phyloP scores from a whole-genome alignment of 768 basidiomycete species.

The Trametes cinnabarina region DNA sequence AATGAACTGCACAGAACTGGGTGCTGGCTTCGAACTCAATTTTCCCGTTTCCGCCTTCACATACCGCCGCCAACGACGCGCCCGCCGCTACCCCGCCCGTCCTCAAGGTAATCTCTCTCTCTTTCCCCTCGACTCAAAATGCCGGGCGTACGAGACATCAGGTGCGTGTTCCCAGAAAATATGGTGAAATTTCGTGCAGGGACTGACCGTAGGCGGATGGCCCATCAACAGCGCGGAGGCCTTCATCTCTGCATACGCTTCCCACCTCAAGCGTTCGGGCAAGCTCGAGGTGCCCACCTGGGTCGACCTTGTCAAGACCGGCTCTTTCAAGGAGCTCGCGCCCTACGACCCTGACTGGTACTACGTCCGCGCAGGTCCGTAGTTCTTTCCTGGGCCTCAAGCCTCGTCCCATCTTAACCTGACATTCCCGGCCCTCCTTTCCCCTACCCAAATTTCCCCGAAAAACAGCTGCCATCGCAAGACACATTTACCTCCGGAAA shows the following conservation, averaged over 20 bases:
- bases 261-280: conserved; percentile 96
- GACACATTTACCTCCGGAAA: conserved; percentile 99
- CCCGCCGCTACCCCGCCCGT: conserved; percentile 43
- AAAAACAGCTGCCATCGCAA: conserved; percentile 82
- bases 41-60: conserved; percentile 25
- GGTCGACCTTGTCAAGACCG: conserved; percentile 99
- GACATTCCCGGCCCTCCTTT: background rate
- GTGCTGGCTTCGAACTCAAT: conserved; percentile 37
- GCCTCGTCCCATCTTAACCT: background rate
- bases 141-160: conserved; percentile 83
- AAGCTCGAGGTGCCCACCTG: conserved; percentile 99
- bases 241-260: conserved; percentile 92
- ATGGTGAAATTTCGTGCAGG: conserved; percentile 9
- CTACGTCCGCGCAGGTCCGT: conserved; percentile 95
- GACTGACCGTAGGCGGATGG: conserved; percentile 14
- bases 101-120: conserved; percentile 43
- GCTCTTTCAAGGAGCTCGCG: conserved; percentile 94
- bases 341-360: conserved; percentile 99
- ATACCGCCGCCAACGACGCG: conserved; percentile 53
- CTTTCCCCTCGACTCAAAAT: conserved; percentile 42
- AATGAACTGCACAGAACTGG: conserved; percentile 40
- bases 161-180: conserved; percentile 40
- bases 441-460: background rate
- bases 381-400: background rate
- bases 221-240: conserved; percentile 69